Base-by-base conservation (phyloP, 139 green algal species). In the Desmodesmus armatus region DNA sequence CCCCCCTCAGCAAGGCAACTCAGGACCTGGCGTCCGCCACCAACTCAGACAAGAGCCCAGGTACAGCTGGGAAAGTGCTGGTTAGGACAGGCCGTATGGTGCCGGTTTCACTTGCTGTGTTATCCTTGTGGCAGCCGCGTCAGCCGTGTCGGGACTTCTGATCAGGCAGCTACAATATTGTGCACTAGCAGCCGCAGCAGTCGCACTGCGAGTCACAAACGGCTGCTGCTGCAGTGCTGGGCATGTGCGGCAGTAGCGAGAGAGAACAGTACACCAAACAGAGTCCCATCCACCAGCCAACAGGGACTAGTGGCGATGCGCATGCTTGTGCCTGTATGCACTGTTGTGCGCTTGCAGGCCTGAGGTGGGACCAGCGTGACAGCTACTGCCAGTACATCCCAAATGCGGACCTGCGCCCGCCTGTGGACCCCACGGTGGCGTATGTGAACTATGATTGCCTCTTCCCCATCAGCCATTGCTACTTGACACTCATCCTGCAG, bases 1-100 rank as follows among this genome's bases (percentile, higher is more conserved):
- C 43, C 25, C 77, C 97, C 65, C 89, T 98, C 23, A 87, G 67
- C 43, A 97, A 98, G 87, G 93, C 90, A 0, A 66, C 96, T 17
- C 27, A 82, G 7, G 94, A 96, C 85, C 82, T 93, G 21, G 78
- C 82, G 0, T 92, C 93, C 5, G 88, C 90, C 0, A 80, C 69
- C 6, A 47, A 1, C 44, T 84, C n/a, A 72, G 76, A 47, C 33
- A 40, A 49, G 17, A 47, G 74, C 25, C 63, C 80, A 0, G 80
- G 80, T 80, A 19, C n/a, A n/a, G n/a, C n/a, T n/a, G n/a, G 37
- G 71, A 27, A 3, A n/a, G n/a, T n/a, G n/a, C n/a, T 23, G 7
- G 49, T 9, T 15, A 33, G 6, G 19, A 13, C 31, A 44, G 47
- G 15, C 4, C 31, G 5, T 19, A 51, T 83, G 5, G 27, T 77